phyloP scores from a whole-genome alignment of 169 alveolate genomes.

The Eimeria falciformis region DNA sequence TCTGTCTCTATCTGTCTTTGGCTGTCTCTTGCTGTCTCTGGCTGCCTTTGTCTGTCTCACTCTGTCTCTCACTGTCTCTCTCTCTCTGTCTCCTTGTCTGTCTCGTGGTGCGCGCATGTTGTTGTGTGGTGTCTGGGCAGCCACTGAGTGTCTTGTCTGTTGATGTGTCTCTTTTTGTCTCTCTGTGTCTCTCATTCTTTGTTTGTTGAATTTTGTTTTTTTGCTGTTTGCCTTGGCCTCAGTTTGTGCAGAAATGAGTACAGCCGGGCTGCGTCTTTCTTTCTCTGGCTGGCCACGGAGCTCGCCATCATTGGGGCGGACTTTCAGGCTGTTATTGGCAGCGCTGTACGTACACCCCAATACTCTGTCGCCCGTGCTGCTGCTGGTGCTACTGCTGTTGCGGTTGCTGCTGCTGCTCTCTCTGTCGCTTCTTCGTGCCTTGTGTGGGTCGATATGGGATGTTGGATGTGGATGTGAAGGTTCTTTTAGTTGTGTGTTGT shows the following conservation, averaged over 20 bases:
- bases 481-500: background rate
- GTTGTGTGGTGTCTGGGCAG: too few relatives aligned
- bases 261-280: constrained; percentile 74
- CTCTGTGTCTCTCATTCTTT: too few relatives aligned
- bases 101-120: too few relatives aligned
- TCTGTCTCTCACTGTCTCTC: too few relatives aligned
- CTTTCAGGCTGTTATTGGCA: constrained; percentile 86
- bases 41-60: background rate
- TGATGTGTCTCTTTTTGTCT: too few relatives aligned
- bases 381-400: constrained; percentile 30
- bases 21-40: constrained; percentile 10
- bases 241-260: constrained; percentile 81
- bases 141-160: too few relatives aligned
- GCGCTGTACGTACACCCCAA: constrained; percentile 77
- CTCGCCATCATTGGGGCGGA: constrained; percentile 88
- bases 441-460: too few relatives aligned
- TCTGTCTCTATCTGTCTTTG: background rate
- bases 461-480: too few relatives aligned
- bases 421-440: background rate
- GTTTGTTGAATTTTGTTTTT: too few relatives aligned
- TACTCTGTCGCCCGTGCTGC: constrained; percentile 26
- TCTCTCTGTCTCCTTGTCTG: too few relatives aligned
- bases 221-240: background rate
- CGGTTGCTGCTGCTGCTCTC: constrained; percentile 10
- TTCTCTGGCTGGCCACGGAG: constrained; percentile 85